These are phyloP conservation scores for Dichotomopilus funicola DNA, from an alignment of 2,329 filamentous ascomycete genomes.

Conservation along the genomic window DNA sequence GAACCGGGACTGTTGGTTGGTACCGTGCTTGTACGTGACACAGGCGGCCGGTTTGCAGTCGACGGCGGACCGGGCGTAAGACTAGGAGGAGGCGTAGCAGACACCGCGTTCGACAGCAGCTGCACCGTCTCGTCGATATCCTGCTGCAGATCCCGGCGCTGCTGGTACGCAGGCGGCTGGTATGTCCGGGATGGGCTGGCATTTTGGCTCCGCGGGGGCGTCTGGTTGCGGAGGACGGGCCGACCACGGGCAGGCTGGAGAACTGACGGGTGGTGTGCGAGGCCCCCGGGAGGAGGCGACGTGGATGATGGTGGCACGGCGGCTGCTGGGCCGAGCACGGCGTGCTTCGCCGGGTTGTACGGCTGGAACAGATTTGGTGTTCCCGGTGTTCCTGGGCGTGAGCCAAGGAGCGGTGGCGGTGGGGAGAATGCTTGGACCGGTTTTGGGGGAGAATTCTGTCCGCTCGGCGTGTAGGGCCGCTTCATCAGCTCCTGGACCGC, in stretches of 20 bases:
- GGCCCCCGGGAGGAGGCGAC: not conserved
- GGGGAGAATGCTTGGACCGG: not conserved
- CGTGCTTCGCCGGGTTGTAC: constrained; percentile 13
- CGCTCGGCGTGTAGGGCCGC: constrained; percentile 2
- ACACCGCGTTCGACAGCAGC: no score
- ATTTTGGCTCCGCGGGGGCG: no score
- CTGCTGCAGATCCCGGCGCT: no score
- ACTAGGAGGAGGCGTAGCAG: no score
- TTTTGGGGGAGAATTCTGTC: constrained; percentile 10
- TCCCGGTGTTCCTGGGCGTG: not conserved
- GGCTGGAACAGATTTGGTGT: constrained; percentile 11
- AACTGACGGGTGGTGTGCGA: constrained; percentile 10
- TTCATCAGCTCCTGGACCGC: constrained; percentile 4
- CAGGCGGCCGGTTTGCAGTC: no score
- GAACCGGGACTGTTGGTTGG: no score
- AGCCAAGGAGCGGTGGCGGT: not conserved
- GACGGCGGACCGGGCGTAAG: no score
- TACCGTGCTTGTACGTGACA: no score
- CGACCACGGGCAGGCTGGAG: not conserved
- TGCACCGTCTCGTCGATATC: no score
- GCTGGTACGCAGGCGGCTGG: no score
- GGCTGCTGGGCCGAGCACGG: constrained; percentile 3
- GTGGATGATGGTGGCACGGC: constrained; percentile 4
- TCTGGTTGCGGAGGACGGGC: no score
- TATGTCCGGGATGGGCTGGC: no score